Conservation (phyloP, 805 yeast species). For the Pichia phayaonensis region DNA sequence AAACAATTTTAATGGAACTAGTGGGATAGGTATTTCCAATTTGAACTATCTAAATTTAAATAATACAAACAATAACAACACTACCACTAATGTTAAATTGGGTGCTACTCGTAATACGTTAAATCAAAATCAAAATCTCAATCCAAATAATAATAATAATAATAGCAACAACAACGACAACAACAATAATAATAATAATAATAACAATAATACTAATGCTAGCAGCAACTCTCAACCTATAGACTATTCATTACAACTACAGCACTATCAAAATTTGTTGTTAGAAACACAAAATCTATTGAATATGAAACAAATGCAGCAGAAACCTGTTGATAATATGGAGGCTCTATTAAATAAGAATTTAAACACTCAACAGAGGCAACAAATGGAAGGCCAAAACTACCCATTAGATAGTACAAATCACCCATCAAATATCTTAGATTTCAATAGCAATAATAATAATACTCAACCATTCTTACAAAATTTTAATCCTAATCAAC, state of each 20-base stretch:
- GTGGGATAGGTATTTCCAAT: neutral
- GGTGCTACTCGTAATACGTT: conserved; percentile 7
- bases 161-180: neutral
- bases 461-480: conserved; percentile 3
- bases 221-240: conserved; percentile 16
- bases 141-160: neutral
- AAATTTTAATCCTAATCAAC: conserved; percentile 1
- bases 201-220: neutral
- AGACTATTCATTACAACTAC: conserved; percentile 27
- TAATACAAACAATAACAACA: conserved; percentile 6
- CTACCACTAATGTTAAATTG: conserved; percentile 8
- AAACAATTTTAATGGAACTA: neutral
- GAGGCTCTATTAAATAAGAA: neutral
- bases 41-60: neutral
- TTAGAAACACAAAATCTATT: conserved; percentile 23
- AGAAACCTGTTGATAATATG: neutral
- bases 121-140: conserved; percentile 13
- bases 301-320: conserved; percentile 13
- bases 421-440: neutral
- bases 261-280: conserved; percentile 27
- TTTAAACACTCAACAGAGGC: neutral
- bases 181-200: neutral
- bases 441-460: neutral
- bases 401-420: neutral
- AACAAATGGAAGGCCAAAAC: neutral